A percentile compares a stretch with the other conserved stretches of the same genome.
Evolutionary conservation across 305 asterid species (phyloP).

Genomic region (Fraxinus floribunda): DNA sequence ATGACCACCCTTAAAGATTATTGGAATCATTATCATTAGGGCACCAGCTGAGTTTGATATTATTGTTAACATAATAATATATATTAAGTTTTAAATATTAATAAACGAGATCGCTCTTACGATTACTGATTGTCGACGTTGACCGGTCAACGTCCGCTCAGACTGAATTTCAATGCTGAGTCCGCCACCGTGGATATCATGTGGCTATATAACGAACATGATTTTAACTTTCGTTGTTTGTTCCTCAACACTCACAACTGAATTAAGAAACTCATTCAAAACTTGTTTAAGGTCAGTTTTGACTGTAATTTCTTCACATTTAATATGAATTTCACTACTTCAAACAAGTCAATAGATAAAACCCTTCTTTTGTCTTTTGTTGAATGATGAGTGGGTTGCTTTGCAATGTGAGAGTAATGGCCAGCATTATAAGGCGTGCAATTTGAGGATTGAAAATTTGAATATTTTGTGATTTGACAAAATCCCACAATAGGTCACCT

Average conservation of each 20-base stretch:
- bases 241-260: not conserved
- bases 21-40: too few relatives aligned
- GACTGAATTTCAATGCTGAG: too few relatives aligned
- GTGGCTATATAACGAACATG: not conserved
- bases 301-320: not conserved
- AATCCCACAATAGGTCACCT: not conserved
- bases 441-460: not conserved
- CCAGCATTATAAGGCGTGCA: conserved; percentile 34
- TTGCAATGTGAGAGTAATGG: conserved; percentile 2
- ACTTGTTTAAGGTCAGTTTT: not conserved
- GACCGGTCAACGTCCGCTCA: too few relatives aligned
- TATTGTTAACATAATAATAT: too few relatives aligned
- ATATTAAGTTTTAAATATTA: too few relatives aligned
- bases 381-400: not conserved
- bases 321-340: not conserved
- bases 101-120: too few relatives aligned
- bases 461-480: not conserved
- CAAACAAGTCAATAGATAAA: not conserved
- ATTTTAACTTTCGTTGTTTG: not conserved
- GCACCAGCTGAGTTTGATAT: too few relatives aligned
- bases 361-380: not conserved
- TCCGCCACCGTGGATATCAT: too few relatives aligned
- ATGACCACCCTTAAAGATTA: too few relatives aligned
- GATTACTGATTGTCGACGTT: too few relatives aligned
- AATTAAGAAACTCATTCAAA: not conserved